Conservation (phyloP, 257 asterid species). For the Plantago elongata region DNA sequence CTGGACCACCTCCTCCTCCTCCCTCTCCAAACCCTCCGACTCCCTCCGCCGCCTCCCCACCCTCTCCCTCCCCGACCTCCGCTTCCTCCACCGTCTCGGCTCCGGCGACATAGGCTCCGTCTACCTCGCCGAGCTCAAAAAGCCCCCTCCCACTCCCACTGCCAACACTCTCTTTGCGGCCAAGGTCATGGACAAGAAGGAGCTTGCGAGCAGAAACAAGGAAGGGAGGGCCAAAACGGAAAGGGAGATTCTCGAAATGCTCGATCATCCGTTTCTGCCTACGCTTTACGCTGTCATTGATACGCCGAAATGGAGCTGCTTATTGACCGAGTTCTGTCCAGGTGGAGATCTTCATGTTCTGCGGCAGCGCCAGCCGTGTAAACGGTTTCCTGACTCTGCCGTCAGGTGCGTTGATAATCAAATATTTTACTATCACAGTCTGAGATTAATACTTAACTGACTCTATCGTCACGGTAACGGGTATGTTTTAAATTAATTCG, state of each 20-base stretch:
- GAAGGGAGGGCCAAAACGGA: constrained; percentile 89
- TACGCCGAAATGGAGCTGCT: constrained; percentile 82
- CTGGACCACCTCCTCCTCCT: constrained; percentile 63
- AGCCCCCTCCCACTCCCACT: constrained; percentile 29
- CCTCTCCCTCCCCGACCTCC: constrained; percentile 67
- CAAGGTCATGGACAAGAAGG: constrained; percentile 85
- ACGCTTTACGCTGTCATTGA: constrained; percentile 77
- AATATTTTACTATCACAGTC: too few relatives aligned
- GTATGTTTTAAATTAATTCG: too few relatives aligned
- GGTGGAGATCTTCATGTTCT: constrained; percentile 97
- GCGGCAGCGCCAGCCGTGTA: constrained; percentile 91
- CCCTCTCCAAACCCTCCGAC: constrained; percentile 47
- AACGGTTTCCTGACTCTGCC: constrained; percentile 82
- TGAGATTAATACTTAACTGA: too few relatives aligned
- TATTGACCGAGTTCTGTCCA: constrained; percentile 88
- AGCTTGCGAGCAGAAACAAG: constrained; percentile 73
- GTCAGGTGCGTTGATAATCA: constrained; percentile 53
- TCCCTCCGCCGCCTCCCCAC: constrained; percentile 52
- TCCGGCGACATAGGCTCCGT: constrained; percentile 96
- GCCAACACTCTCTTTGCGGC: constrained; percentile 52
- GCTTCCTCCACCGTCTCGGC: constrained; percentile 87
- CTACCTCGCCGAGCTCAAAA: constrained; percentile 72
- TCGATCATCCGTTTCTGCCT: constrained; percentile 91
- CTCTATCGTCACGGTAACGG: too few relatives aligned
- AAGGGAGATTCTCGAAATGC: constrained; percentile 71